Percentiles rank a stretch among this genome's conserved stretches.
These are phyloP conservation scores for Neurospora africana DNA, from an alignment of 495 filamentous ascomycete genomes.

Conservation along the genomic window DNA sequence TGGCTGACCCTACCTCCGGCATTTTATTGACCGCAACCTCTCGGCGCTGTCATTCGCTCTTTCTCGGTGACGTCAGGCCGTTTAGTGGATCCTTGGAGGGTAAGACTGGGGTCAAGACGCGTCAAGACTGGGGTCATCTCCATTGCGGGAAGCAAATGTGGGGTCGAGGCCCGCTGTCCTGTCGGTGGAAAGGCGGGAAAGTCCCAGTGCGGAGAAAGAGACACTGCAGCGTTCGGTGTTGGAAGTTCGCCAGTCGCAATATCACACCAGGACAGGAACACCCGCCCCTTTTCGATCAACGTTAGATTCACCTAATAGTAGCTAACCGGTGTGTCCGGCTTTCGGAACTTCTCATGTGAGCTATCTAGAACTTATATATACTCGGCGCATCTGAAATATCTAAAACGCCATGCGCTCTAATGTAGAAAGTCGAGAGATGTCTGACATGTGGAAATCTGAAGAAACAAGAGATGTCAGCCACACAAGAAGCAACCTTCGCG, in stretches of 20 bases:
- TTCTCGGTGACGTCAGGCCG: conserved; percentile 12
- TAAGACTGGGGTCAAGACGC: not conserved
- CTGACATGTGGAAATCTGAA: not conserved
- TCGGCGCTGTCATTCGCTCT: conserved; percentile 4
- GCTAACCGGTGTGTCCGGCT: not conserved
- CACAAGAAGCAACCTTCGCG: not conserved
- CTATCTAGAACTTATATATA: not conserved
- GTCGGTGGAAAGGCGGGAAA: not conserved
- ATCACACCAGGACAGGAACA: not conserved
- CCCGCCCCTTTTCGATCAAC: not conserved
- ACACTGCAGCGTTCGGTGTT: not conserved
- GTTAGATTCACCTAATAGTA: not conserved
- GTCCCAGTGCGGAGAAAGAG: not conserved
- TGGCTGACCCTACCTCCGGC: conserved; percentile 2
- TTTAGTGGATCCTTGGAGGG: not conserved
- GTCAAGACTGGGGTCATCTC: not conserved
- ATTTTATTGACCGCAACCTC: conserved; percentile 3
- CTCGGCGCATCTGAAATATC: not conserved
- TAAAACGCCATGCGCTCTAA: too few relatives aligned
- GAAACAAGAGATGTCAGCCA: not conserved
- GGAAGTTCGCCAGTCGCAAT: not conserved
- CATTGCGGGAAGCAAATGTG: not conserved
- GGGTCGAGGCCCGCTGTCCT: not conserved
- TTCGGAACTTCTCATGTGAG: not conserved
- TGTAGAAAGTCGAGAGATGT: too few relatives aligned